Base-by-base conservation (phyloP, 139 green algal species). In the Coelastrella sp. region DNA sequence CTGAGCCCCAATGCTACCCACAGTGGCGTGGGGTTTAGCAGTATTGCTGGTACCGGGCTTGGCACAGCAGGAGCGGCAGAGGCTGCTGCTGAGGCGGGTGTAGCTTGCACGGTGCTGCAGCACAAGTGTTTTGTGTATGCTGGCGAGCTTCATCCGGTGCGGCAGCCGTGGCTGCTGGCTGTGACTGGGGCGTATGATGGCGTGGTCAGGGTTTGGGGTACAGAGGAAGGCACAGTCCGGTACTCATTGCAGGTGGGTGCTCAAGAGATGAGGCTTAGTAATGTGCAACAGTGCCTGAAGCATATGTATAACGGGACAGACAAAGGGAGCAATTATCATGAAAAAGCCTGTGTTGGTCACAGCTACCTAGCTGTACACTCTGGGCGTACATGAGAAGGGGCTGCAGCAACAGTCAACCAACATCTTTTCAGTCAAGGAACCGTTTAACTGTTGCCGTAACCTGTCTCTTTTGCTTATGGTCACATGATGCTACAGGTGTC, bases 121-220 rank as follows among this genome's bases (percentile, higher is more conserved):
- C 92, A 94, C 73, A 82, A 73, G 17, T 87, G 85, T 65, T 94
- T 91, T 82, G 90, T 93, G 74, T 94, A 94, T 76, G 78, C 75
- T 35, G 90, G 90, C 1, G 87, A 93, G 82, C 91, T 95, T 75
- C 91, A 93, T 65, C 92, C 92, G n/a, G 83, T 90, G 68, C 84
- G 90, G 78, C 66, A 90, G 76, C 78, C 84, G 82, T 27, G 60
- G 70, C 70, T 70, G 56, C 19, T 90, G 22, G 75, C 73, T 12
- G 85, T 88, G n/a, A 93, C 90, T 27, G 90, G 49, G 4, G 79
- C 24, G 1, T 90, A 87, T 85, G 90, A 93, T 80, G 85, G 90
- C 27, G 7, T 66, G 8, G 14, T 91, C 22, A 56, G 85, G 17
- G 19, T 93, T 8, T 93, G 90, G 90, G 27, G 57, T 57, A n/a